phyloP scores from a whole-genome alignment of 2,329 filamentous ascomycete genomes.

The Penicillium polonicum region DNA sequence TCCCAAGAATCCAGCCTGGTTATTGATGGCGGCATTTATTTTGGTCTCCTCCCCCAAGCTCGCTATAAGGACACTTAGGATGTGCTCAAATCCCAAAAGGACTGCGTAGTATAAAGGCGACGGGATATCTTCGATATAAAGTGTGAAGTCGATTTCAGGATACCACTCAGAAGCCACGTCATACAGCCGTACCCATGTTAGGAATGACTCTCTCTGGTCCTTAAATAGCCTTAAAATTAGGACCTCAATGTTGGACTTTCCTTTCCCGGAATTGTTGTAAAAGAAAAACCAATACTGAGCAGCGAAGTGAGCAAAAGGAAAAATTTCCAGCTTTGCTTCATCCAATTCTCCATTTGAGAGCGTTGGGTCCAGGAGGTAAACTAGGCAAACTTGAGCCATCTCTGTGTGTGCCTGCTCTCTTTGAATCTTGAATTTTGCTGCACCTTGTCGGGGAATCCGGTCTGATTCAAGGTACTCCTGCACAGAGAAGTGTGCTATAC shows the following conservation, averaged over 20 bases:
- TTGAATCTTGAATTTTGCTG: constrained; percentile 1
- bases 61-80: not conserved
- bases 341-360: not conserved
- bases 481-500: constrained; percentile 35
- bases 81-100: constrained; percentile 2
- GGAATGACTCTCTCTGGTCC: not conserved
- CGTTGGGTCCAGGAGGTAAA: constrained; percentile 7
- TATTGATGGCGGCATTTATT: not conserved
- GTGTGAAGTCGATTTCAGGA: rapidly evolving
- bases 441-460: constrained; percentile 12
- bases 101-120: constrained; percentile 9
- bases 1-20: not conserved
- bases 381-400: constrained; percentile 7
- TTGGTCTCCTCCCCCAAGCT: not conserved
- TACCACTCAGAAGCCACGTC: not conserved
- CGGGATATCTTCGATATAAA: not conserved
- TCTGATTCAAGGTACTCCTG: constrained; percentile 34
- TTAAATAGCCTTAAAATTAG: constrained; percentile 4
- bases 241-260: not conserved
- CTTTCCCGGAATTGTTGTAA: not conserved
- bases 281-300: not conserved
- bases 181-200: constrained; percentile 1
- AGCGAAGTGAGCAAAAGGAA: constrained; percentile 6
- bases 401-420: not conserved
- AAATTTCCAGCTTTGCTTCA: not conserved